Evolutionary conservation across 805 yeast genomes (phyloP).

Genomic region (Kluyveromyces nonfermentans): DNA sequence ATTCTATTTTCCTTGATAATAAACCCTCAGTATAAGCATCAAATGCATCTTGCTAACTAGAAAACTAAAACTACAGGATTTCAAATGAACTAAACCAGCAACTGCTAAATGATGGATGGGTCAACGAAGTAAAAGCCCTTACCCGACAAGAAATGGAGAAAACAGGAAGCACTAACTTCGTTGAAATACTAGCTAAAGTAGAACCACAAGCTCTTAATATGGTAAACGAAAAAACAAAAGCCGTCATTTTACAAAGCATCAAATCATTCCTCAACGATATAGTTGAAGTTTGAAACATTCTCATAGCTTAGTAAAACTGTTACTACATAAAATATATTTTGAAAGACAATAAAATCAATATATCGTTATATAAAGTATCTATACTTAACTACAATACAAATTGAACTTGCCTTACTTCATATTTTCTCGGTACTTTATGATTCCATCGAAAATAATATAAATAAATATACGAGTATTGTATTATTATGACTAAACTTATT

Average conservation of each 20-base stretch:
- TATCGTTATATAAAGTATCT: not conserved
- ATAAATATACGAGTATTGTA: too few species aligned
- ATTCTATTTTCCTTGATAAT: conserved; percentile 8
- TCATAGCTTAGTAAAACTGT: not conserved
- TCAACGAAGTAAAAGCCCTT: conserved; percentile 55
- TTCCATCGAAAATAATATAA: not conserved
- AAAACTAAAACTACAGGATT: conserved; percentile 31
- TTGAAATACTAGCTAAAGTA: conserved; percentile 39
- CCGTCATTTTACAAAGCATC: conserved; percentile 49
- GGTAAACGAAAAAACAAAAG: conserved; percentile 60
- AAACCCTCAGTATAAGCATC: conserved; percentile 11
- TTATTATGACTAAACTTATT: conserved; percentile 16
- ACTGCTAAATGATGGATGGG: conserved; percentile 78
- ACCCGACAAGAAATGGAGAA: conserved; percentile 39
- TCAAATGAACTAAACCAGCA: conserved; percentile 52
- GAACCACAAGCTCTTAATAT: conserved; percentile 59
- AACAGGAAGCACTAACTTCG: conserved; percentile 42
- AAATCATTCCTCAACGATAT: conserved; percentile 47
- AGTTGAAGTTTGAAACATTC: conserved; percentile 21
- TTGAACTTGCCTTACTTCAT: not conserved
- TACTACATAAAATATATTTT: not conserved
- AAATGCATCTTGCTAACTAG: conserved; percentile 7
- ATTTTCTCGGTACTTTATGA: not conserved
- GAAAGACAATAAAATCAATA: not conserved
- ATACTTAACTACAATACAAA: not conserved